phyloP scores from a whole-genome alignment of 2,329 filamentous ascomycete genomes.

The Sporothrix sp. region DNA sequence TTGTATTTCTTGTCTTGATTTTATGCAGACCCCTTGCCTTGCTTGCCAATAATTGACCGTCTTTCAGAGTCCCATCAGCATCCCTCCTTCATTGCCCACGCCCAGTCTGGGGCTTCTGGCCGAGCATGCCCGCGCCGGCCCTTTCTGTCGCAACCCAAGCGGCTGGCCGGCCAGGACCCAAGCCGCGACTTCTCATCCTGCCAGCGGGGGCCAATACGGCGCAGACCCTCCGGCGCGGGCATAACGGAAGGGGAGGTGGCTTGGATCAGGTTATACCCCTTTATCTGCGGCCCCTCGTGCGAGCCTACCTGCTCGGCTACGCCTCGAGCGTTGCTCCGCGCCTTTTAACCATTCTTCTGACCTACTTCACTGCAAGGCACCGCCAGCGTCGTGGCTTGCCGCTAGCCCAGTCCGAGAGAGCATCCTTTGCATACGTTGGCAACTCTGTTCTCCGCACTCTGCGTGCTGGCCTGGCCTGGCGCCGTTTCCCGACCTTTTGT shows the following conservation, averaged over 20 bases:
- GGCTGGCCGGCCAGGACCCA: neutral
- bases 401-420: constrained; percentile 18
- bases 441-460: constrained; percentile 34
- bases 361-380: constrained; percentile 35
- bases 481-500: constrained; percentile 54
- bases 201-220: neutral
- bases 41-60: too few species aligned
- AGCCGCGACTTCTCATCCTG: neutral
- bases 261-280: constrained; percentile 33
- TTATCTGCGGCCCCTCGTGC: constrained; percentile 43
- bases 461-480: constrained; percentile 40
- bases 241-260: neutral
- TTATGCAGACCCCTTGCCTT: too few species aligned
- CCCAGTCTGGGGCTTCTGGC: neutral
- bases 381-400: constrained; percentile 24
- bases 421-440: constrained; percentile 1
- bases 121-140: neutral
- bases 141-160: neutral
- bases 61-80: too few species aligned
- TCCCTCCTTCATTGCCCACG: too few species aligned
- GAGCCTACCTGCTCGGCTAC: constrained; percentile 53
- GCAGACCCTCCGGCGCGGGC: neutral
- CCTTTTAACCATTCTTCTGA: constrained; percentile 44
- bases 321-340: constrained; percentile 48
- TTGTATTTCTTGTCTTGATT: too few species aligned